Percentiles rank a stretch among this genome's conserved stretches.
Evolutionary conservation across 805 yeast species (phyloP).

Genomic region (Saturnispora quitensis): DNA sequence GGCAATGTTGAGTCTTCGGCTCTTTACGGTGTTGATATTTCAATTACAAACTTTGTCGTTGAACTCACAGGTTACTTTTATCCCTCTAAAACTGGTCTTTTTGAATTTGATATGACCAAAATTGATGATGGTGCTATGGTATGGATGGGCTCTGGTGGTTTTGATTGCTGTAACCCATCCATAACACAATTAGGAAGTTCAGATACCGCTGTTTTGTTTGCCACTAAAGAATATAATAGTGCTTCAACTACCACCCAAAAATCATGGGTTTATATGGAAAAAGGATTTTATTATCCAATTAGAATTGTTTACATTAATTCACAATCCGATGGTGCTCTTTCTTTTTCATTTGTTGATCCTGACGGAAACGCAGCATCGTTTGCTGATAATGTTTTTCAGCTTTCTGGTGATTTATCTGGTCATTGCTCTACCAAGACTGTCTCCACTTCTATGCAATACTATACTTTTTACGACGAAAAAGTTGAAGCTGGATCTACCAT

Average conservation of each 20-base stretch:
- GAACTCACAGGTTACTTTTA: constrained; percentile 15
- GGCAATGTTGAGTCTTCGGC: not conserved
- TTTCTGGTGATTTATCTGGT: not conserved
- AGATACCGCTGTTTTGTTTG: constrained; percentile 8
- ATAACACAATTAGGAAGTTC: constrained; percentile 3
- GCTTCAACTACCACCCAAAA: not conserved
- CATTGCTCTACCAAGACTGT: not conserved
- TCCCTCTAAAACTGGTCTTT: constrained; percentile 25
- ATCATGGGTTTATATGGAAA: constrained; percentile 11
- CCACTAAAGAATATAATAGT: constrained; percentile 5
- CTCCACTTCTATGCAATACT: constrained; percentile 1
- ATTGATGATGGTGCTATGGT: constrained; percentile 29
- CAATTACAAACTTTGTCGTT: constrained; percentile 9
- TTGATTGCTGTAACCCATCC: constrained; percentile 27
- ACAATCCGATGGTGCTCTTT: constrained; percentile 7
- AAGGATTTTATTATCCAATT: constrained; percentile 14
- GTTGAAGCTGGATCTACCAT: constrained; percentile 4
- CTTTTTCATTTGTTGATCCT: constrained; percentile 12
- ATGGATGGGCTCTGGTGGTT: constrained; percentile 26
- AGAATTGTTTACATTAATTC: constrained; percentile 15
- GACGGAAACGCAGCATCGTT: constrained; percentile 1
- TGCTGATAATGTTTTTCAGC: not conserved
- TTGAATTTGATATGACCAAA: constrained; percentile 15
- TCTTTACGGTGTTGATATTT: constrained; percentile 9
- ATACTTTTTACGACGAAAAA: constrained; percentile 1